A percentile compares a stretch with the other conserved stretches of the same genome.
phyloP scores from a whole-genome alignment of 2,329 filamentous ascomycete genomes.

The Epichloe amarillans region DNA sequence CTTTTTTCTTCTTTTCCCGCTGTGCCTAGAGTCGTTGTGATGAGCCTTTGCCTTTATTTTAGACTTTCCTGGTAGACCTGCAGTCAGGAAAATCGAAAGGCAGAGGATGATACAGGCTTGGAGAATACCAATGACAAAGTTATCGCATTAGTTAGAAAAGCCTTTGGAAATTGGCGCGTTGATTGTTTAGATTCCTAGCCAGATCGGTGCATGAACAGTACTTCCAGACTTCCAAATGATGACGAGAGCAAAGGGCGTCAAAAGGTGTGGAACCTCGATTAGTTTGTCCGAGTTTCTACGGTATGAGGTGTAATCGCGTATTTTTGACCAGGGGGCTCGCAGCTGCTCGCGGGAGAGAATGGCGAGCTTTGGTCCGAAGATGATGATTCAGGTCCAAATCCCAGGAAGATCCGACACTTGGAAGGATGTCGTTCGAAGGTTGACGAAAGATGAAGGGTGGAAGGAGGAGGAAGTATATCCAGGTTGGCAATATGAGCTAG shows the following conservation, averaged over 20 bases:
- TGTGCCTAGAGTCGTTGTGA: neutral
- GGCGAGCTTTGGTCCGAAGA: neutral
- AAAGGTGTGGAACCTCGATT: neutral
- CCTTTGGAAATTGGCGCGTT: neutral
- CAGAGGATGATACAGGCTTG: neutral
- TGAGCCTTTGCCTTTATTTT: neutral
- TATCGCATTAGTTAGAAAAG: neutral
- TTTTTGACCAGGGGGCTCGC: neutral
- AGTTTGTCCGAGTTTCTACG: neutral
- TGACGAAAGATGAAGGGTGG: neutral
- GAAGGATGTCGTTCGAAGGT: neutral
- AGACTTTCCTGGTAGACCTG: neutral
- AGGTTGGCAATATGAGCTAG: neutral
- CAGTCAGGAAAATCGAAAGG: neutral
- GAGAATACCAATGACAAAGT: neutral
- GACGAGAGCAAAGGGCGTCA: neutral
- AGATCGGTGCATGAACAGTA: neutral
- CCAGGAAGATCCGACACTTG: neutral
- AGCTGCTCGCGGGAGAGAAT: neutral
- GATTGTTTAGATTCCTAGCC: neutral
- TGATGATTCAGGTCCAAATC: neutral
- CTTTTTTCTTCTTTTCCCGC: neutral
- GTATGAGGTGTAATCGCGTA: neutral
- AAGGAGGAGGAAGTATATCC: neutral
- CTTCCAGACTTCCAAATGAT: neutral